Conservation (phyloP, 129 eudicot species). For the Artemisia tridentata region DNA sequence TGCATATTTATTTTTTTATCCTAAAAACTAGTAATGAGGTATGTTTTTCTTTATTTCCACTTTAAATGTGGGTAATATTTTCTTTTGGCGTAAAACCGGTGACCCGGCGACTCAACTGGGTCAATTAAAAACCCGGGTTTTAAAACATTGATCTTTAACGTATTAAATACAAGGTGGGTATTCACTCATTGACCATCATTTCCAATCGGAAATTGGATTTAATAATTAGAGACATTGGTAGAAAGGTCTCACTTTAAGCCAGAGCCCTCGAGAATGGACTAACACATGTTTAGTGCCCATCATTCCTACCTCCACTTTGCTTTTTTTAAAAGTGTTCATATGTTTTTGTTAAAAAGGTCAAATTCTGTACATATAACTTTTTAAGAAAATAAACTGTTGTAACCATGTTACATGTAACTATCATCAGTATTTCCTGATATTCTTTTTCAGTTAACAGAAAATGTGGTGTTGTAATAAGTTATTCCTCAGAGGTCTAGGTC, state of each 20-base stretch:
- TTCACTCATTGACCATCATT: constrained; percentile 23
- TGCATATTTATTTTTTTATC: too few species aligned
- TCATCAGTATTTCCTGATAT: too few species aligned
- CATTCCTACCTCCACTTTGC: constrained; percentile 37
- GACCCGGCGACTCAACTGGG: not conserved
- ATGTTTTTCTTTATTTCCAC: too few species aligned
- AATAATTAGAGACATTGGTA: constrained; percentile 15
- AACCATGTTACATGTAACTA: too few species aligned
- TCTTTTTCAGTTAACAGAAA: too few species aligned
- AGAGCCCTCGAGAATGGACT: constrained; percentile 36
- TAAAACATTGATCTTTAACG: not conserved
- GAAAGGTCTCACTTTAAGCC: constrained; percentile 24
- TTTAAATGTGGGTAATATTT: too few species aligned
- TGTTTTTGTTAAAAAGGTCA: constrained; percentile 25
- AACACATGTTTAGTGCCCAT: constrained; percentile 33
- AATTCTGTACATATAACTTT: constrained; percentile 11
- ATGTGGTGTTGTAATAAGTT: too few species aligned
- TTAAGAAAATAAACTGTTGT: too few species aligned
- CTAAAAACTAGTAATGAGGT: too few species aligned
- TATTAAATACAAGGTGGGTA: not conserved
- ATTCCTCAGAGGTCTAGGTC: too few species aligned
- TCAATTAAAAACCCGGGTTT: too few species aligned
- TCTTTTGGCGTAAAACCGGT: too few species aligned
- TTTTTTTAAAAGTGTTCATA: constrained; percentile 7
- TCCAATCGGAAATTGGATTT: constrained; percentile 2